These are phyloP conservation scores for Yamadazyma triangularis DNA, from an alignment of 1,139 yeast genomes.

Conservation along the genomic window DNA sequence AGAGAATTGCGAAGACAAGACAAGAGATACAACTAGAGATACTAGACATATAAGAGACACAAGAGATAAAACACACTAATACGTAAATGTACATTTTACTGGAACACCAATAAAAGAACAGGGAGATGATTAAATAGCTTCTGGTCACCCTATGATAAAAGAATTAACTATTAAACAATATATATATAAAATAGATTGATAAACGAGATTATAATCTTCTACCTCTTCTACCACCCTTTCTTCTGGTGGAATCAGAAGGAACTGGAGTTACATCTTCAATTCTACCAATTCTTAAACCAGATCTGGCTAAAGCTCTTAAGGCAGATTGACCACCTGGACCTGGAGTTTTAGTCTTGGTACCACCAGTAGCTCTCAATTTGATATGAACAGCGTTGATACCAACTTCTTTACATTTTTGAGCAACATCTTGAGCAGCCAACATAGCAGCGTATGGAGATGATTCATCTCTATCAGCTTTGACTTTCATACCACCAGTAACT, in stretches of 20 bases:
- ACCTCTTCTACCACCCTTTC: constrained; percentile 99
- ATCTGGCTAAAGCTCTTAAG: constrained; percentile 99
- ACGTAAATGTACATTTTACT: constrained; percentile 18
- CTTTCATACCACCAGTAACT: constrained; percentile 99
- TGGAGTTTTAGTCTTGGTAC: constrained; percentile 99
- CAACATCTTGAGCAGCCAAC: constrained; percentile 99
- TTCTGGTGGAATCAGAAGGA: constrained; percentile 99
- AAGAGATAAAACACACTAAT: constrained; percentile 2
- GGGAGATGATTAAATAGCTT: constrained; percentile 9
- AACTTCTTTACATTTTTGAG: constrained; percentile 98
- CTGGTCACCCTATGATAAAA: constrained; percentile 2
- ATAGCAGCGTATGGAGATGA: constrained; percentile 99
- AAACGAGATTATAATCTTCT: constrained; percentile 80
- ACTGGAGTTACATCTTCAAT: constrained; percentile 99
- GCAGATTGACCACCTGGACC: constrained; percentile 99
- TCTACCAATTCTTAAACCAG: constrained; percentile 99
- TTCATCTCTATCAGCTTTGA: constrained; percentile 99
- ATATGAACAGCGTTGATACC: constrained; percentile 99
- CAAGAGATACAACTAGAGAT: neutral
- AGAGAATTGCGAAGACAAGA: constrained; percentile 1
- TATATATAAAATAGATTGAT: constrained; percentile 5
- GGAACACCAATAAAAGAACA: constrained; percentile 7
- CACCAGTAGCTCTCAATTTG: constrained; percentile 99
- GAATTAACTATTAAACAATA: constrained; percentile 13
- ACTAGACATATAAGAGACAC: neutral